Conservation (phyloP, 2,329 filamentous ascomycete species). For the Phialophora expanda region DNA sequence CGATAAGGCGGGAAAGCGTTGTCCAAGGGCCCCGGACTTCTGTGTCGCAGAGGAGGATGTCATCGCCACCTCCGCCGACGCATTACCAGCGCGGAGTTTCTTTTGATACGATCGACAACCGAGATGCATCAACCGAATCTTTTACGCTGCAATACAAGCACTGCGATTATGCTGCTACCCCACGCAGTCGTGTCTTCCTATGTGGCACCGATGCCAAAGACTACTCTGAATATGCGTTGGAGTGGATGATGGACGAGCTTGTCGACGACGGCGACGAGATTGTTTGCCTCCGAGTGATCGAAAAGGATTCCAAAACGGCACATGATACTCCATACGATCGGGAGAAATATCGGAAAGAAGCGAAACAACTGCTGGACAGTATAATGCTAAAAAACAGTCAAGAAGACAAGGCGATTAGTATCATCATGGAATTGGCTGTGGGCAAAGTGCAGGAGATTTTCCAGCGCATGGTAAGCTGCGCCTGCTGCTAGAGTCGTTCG, state of each 20-base stretch:
- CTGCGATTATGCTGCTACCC: conserved; percentile 79
- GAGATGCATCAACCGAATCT: conserved; percentile 71
- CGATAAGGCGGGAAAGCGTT: conserved; percentile 38
- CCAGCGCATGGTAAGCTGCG: conserved; percentile 73
- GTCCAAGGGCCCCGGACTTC: conserved; percentile 33
- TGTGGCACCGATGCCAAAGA: conserved; percentile 89
- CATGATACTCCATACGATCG: conserved; percentile 66
- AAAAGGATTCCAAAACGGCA: conserved; percentile 76
- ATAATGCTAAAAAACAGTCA: conserved; percentile 81
- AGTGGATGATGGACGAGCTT: conserved; percentile 89
- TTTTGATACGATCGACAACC: conserved; percentile 75
- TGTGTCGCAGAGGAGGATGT: conserved; percentile 39
- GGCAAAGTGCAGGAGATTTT: conserved; percentile 91
- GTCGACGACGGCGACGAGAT: conserved; percentile 94
- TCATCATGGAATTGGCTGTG: conserved; percentile 84
- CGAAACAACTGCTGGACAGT: conserved; percentile 72
- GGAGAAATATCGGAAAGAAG: conserved; percentile 76
- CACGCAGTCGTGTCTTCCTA: conserved; percentile 84
- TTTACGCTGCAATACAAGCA: conserved; percentile 86
- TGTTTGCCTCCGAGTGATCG: conserved; percentile 84
- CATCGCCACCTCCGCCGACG: conserved; percentile 52
- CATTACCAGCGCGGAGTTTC: conserved; percentile 71
- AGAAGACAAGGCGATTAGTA: conserved; percentile 77
- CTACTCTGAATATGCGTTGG: conserved; percentile 88
- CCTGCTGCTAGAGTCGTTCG: neutral